Evolutionary conservation across 371 early-diverging fungal genomes (phyloP), one percentile per base, ranked within the genome.

Genomic region (Nematocida minor): DNA sequence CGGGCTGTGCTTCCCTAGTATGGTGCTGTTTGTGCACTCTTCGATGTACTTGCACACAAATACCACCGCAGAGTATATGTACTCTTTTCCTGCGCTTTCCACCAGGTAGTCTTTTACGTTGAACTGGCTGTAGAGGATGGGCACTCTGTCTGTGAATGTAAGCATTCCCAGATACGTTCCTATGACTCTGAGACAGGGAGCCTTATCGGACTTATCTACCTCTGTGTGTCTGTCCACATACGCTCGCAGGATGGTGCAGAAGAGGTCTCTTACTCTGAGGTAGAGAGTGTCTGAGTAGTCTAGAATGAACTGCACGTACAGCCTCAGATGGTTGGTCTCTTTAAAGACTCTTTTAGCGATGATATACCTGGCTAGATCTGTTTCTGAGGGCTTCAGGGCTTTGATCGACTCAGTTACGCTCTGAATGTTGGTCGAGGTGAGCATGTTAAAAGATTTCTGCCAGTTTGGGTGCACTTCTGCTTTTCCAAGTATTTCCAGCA

Each of bases 21-120:
- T 49, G 22, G 25, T 44, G 62, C 64, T 64, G 16, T 36, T 7
- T 18, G 38, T 22, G 48, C 66, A 51, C 49, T 74, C 77, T 66
- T 74, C 77, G 9, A 74, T 48, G 51, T 60, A 74, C 34, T 74
- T 74, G 31, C 77, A 74, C n/a, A 64, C 77, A 64, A 74, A 74
- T 0, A 74, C 63, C n/a, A 74, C 49, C 0, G 66, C 77, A 20
- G 77, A 64, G 47, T 74, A 74, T 2, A 74, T 48, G 27, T 29
- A 74, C 53, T 64, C 64, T 34, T 64, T 62, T 20, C 34, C 34
- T 4, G 60, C 49, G 48, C 77, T 74, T 22, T 74, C 77, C 27
- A 74, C 55, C n/a, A 74, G 44, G 34, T 32, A 74, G 66, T 74
- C 77, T 31, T 63, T 62, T 20, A 74, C 66, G 38, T 42, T 51